Evolutionary conservation across 148 eudicot species (phyloP).

Genomic region (Talinum fruticosum): DNA sequence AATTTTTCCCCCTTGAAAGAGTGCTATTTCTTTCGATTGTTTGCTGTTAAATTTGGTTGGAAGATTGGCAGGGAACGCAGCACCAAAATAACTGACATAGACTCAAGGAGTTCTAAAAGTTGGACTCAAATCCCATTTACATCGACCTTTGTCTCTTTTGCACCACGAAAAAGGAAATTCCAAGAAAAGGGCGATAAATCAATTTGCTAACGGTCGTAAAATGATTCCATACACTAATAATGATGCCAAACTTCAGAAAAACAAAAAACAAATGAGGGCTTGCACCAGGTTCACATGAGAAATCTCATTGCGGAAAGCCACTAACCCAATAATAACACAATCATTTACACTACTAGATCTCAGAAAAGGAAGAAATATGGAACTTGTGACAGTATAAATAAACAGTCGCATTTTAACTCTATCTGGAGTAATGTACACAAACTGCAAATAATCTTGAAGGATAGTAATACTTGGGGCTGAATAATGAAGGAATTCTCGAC

Average conservation of each 20-base stretch:
- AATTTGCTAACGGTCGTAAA: background rate
- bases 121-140: background rate
- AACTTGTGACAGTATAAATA: background rate
- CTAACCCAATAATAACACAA: background rate
- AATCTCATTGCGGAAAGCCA: background rate
- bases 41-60: background rate
- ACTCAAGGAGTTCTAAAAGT: too few relatives aligned
- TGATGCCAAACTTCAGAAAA: background rate
- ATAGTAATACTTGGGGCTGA: background rate
- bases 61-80: background rate
- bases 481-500: background rate
- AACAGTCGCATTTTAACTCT: constrained; percentile 2
- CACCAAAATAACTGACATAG: too few relatives aligned
- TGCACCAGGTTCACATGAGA: background rate
- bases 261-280: background rate
- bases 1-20: background rate
- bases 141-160: background rate
- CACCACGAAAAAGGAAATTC: too few relatives aligned
- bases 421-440: constrained; percentile 22
- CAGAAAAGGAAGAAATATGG: background rate
- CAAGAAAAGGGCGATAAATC: background rate
- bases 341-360: background rate
- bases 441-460: background rate
- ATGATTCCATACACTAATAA: background rate
- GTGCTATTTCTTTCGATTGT: background rate